Evolutionary conservation across 164 flowering plant genomes (phyloP), one percentile per base, ranked within the genome.

Genomic region (Sedum album): DNA sequence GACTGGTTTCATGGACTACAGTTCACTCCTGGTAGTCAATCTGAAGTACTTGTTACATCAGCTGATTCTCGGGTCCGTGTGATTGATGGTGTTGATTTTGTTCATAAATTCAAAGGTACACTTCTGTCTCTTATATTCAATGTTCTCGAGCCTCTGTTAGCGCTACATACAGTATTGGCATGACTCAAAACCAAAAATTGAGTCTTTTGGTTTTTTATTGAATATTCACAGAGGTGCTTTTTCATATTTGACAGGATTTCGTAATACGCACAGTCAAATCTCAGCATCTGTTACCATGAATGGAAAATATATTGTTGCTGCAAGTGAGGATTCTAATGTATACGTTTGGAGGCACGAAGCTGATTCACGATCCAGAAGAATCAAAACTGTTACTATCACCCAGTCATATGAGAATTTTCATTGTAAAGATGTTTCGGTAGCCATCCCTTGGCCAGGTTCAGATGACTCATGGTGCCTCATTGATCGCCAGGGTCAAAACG

Each of bases 21-120:
- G 99, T 95, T 90, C 83, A 82, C 85, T 8, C 97, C 97, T 31
- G 94, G 96, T 74, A 95, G 94, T 74, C 82, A 86, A 65, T 82
- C 98, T 60, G 97, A 95, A 83, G 96, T 90, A 74, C 85, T 95
- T 17, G 75, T 95, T 49, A 92, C 99, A 60, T 88, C 97, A 49
- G 96, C 97, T 53, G 99, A 95, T 84, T 95, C 97, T 46, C 82
- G 96, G 71, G 71, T 95, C 70, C 85, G 99, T 51, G 93, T 95
- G 68, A 73, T 95, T 76, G 89, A 92, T 73, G 89, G 90, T 73
- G 74, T 73, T 73, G 97, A 92, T 77, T 79, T 89, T 65, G 81
- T 88, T 67, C 93, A 92, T 82, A 95, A 92, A 71, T 90, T 95
- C 71, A 95, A 90, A 89, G 97, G 99, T 65, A 65, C 26, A 18